These are phyloP conservation scores for Scutellaria minor DNA, from an alignment of 257 asterid genomes.

Conservation along the genomic window DNA sequence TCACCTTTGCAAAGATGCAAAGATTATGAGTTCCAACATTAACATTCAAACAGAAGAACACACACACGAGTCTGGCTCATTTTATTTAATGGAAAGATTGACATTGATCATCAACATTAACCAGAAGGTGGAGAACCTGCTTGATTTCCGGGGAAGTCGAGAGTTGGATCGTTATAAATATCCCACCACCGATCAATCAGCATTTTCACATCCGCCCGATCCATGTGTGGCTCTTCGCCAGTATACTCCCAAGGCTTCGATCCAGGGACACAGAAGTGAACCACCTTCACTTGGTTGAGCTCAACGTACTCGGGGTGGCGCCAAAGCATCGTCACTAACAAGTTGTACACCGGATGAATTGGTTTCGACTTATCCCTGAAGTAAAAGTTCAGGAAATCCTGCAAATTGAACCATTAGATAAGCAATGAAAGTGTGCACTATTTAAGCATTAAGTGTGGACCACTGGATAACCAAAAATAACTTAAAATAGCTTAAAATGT, in stretches of 20 bases:
- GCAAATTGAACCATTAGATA: constrained; percentile 16
- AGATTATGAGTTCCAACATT: neutral
- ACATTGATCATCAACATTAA: neutral
- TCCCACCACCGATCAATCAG: constrained; percentile 66
- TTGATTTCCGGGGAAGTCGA: constrained; percentile 35
- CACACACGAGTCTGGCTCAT: neutral
- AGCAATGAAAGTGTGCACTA: neutral
- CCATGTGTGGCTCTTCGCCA: constrained; percentile 61
- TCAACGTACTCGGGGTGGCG: constrained; percentile 67
- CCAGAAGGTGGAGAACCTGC: neutral
- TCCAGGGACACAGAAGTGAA: constrained; percentile 64
- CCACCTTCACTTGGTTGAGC: constrained; percentile 62
- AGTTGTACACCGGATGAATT: constrained; percentile 55
- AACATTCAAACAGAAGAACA: constrained; percentile 1
- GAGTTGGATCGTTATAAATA: constrained; percentile 50
- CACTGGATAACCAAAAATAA: no score
- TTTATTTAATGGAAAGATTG: neutral
- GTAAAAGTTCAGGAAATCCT: constrained; percentile 71
- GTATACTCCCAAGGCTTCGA: constrained; percentile 78
- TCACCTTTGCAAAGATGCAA: constrained; percentile 7
- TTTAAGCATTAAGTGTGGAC: neutral
- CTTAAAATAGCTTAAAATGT: no score
- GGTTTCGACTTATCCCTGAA: constrained; percentile 55
- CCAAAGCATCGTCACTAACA: constrained; percentile 68
- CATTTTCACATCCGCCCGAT: constrained; percentile 58